Base-by-base conservation (phyloP, 1,284 basidiomycete species). In the Fomitopsis betulina region DNA sequence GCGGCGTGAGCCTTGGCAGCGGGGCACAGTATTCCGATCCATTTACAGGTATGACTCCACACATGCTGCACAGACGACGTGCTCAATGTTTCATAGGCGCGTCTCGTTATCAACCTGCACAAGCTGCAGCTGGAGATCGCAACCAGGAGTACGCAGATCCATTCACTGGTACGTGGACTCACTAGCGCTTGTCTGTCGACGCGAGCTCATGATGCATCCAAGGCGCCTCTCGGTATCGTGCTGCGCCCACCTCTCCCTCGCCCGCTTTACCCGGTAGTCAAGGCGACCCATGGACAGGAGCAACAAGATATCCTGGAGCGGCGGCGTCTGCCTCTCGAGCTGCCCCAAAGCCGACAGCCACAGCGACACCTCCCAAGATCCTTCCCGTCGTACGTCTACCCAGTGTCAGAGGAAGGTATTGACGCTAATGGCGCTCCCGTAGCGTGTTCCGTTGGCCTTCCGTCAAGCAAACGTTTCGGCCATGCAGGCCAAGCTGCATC, bases 391-490 rank as follows among this genome's bases (percentile, higher is more conserved):
- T 89, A 70, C 35, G 83, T 75, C 45, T 32, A 13, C 21, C 53
- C 10, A 47, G 33, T 7, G 6, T 43, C 6, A 39, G 5, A 38
- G 7, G 10, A 10, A 5, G 5, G 33, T 1, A 13, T 35, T 37
- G 33, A 15, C 12, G 39, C n/a, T 49, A 2, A 40, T 7, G 19
- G 39, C 17, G 4, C 5, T 4, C 38, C 49, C 43, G 17, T 65
- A 84, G 84, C 72, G 75, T 53, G 82, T 79, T 38, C 78, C 79
- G 47, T 79, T 95, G 32, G 77, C 81, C 1, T 97, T 98, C 79
- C 91, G 89, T 63, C 89, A 93, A 75, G 91, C 89, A 15, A 98
- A 96, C 70, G 81, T 97, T n/a, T 69, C 78, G 13, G 93, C 93
- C 4, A 94, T 96, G 79, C 87, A 87, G 67, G 79, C 79, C 38